Percentiles rank a stretch among this genome's conserved stretches.
phyloP scores from a whole-genome alignment of 2,329 filamentous ascomycete species.

The Fusarium sp. region DNA sequence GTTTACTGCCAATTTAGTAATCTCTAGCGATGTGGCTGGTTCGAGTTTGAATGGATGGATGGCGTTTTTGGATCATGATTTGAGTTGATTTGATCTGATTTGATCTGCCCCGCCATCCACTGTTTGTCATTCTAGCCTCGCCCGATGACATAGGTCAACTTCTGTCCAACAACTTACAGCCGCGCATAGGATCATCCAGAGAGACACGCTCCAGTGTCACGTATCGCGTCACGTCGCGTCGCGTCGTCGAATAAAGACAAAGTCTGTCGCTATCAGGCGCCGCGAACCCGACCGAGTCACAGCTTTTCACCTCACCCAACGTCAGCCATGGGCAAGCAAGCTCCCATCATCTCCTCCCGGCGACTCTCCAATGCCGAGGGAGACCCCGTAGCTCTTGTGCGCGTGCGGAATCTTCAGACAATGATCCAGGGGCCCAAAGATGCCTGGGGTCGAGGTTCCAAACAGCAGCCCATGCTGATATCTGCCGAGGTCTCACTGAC shows the following conservation, averaged over 20 bases:
- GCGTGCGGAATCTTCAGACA: constrained; percentile 70
- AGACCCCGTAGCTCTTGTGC: constrained; percentile 60
- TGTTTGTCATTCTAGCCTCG: constrained; percentile 28
- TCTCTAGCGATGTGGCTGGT: too few species aligned
- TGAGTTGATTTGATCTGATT: constrained; percentile 6
- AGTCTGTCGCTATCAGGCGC: neutral
- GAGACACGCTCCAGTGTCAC: neutral
- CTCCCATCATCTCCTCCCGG: constrained; percentile 40
- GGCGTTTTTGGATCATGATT: constrained; percentile 6
- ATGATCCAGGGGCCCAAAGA: constrained; percentile 68
- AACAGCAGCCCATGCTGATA: constrained; percentile 70
- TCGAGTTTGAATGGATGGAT: neutral
- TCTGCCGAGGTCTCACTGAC: constrained; percentile 69
- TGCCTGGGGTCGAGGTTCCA: constrained; percentile 72
- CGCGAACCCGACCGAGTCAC: constrained; percentile 10
- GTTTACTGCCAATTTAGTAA: neutral
- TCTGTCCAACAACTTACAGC: constrained; percentile 7
- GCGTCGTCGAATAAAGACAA: neutral
- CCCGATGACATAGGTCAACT: constrained; percentile 24
- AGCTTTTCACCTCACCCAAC: neutral
- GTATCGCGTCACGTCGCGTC: neutral
- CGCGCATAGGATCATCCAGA: neutral
- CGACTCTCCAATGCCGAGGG: constrained; percentile 44
- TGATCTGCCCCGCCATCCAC: constrained; percentile 21
- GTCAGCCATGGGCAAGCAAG: constrained; percentile 33